A percentile compares a stretch with the other conserved stretches of the same genome.
phyloP scores from a whole-genome alignment of 2,329 filamentous ascomycete genomes.

The Talaromyces sp. region DNA sequence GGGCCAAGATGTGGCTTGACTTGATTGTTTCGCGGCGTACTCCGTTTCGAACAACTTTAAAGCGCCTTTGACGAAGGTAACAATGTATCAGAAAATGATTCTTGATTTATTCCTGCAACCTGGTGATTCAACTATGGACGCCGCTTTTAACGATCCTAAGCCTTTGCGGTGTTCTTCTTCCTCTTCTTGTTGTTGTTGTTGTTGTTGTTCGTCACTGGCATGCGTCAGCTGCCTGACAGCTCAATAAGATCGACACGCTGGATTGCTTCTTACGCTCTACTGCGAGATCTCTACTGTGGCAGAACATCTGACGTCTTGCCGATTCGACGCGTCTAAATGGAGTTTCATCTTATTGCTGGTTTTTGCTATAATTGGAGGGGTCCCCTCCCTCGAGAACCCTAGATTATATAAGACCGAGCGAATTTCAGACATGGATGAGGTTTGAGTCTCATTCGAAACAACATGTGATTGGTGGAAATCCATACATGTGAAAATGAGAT shows the following conservation, averaged over 20 bases:
- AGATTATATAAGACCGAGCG: no score
- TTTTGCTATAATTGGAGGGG: no score
- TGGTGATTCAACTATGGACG: not conserved
- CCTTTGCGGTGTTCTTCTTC: no score
- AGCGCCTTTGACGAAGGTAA: not conserved
- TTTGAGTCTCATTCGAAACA: no score
- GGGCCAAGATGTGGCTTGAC: constrained; percentile 6
- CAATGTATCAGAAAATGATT: not conserved
- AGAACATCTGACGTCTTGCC: not conserved
- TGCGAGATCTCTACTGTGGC: not conserved
- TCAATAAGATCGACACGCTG: not conserved
- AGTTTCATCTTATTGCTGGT: no score
- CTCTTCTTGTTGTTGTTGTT: no score
- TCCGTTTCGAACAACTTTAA: not conserved
- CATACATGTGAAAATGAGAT: no score
- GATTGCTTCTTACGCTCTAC: not conserved
- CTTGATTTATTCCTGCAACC: no score
- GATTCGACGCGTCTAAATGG: no score
- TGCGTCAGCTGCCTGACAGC: not conserved
- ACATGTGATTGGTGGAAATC: no score
- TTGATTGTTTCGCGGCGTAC: not conserved
- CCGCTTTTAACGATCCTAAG: not conserved
- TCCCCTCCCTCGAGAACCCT: no score
- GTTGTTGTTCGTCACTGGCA: not conserved
- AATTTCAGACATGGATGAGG: no score